Evolutionary conservation across 2,329 filamentous ascomycete species (phyloP).

Genomic region (Aureobasidium sp.): DNA sequence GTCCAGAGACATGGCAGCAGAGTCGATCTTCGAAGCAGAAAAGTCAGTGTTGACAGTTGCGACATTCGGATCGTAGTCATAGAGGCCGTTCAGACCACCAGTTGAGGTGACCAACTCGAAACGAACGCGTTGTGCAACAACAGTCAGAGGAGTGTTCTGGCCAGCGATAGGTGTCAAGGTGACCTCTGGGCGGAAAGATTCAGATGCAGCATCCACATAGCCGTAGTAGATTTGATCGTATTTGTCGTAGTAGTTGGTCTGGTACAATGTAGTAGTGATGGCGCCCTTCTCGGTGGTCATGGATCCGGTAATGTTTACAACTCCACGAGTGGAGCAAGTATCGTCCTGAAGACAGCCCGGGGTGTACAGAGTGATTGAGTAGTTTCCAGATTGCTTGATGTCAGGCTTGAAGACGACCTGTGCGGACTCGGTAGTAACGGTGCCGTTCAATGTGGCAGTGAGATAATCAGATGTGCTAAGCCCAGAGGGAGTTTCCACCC

Average conservation of each 20-base stretch:
- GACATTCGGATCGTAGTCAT: slow-evolving; percentile 71
- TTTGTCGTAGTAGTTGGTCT: slow-evolving; percentile 95
- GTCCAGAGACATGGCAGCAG: slow-evolving; percentile 62
- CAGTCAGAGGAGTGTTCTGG: slow-evolving; percentile 57
- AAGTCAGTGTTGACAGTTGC: slow-evolving; percentile 55
- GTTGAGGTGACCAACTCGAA: slow-evolving; percentile 68
- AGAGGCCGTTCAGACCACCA: slow-evolving; percentile 79
- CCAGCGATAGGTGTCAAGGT: slow-evolving; percentile 63
- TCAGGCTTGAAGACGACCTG: slow-evolving; percentile 75
- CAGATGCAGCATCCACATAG: slow-evolving; percentile 65
- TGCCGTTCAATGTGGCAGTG: slow-evolving; percentile 48
- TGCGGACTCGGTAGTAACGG: slow-evolving; percentile 45
- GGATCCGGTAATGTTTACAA: slow-evolving; percentile 69
- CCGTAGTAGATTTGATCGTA: slow-evolving; percentile 90
- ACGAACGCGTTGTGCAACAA: slow-evolving; percentile 84
- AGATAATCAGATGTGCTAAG: slow-evolving; percentile 70
- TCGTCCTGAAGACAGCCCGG: slow-evolving; percentile 79
- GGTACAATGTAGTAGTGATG: slow-evolving; percentile 59
- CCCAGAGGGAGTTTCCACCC: slow-evolving; percentile 59
- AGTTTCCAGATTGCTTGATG: slow-evolving; percentile 82
- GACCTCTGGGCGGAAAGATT: slow-evolving; percentile 69
- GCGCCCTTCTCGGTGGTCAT: slow-evolving; percentile 45
- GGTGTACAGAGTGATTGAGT: slow-evolving; percentile 84
- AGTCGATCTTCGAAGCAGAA: slow-evolving; percentile 64
- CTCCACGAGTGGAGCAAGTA: slow-evolving; percentile 67